Base-by-base conservation (phyloP, 2,329 filamentous ascomycete genomes). In the Aspergillus novoparasiticus region DNA sequence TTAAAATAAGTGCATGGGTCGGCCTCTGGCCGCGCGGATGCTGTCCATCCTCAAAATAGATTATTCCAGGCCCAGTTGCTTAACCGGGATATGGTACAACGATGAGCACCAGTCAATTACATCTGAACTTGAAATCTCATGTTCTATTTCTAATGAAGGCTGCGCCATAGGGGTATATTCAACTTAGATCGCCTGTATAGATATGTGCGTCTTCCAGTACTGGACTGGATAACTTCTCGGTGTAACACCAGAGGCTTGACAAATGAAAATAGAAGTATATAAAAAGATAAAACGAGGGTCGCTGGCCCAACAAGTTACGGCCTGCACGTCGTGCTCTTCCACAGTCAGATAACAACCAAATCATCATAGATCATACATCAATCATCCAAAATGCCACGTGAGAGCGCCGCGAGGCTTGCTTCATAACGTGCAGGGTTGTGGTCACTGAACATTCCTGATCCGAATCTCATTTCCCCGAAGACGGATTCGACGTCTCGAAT, bases 341-440 rank as follows among this genome's bases (percentile, higher is more conserved):
- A 51, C 39, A 8, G 6, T n/a, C 9, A 34, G 36, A 54, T 55
- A 36, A 21, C 6, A 26, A 57, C 32, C 14, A 41, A 16, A 53
- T 65, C 60, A 50, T 64, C 34, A 53, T 60, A 45, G 59, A 50
- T 64, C 34, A 53, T 60, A 45, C 58, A 46, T 74, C 69, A 79
- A 71, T 76, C 77, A 71, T 78, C 81, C 69, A 80, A 70, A 76
- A 79, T 76, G 66, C 76, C 79, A 73, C 78, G 70, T 63, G 78
- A 77, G 73, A 93, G 79, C 64, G 86, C 86, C 61, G 86, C 85
- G 69, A 94, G 76, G 62, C 87, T 88, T 63, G 86, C 85, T 76
- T 93, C 91, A 72, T 94, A 94, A 67, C 87, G 83, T 30, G 86
- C 89, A 3, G 91, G 91, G 67, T 87, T 92, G 73, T 94, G 91